Evolutionary conservation across 1,139 yeast genomes (phyloP), one percentile per base, ranked within the genome.

Genomic region (Blastobotrys raffinosifermentans): DNA sequence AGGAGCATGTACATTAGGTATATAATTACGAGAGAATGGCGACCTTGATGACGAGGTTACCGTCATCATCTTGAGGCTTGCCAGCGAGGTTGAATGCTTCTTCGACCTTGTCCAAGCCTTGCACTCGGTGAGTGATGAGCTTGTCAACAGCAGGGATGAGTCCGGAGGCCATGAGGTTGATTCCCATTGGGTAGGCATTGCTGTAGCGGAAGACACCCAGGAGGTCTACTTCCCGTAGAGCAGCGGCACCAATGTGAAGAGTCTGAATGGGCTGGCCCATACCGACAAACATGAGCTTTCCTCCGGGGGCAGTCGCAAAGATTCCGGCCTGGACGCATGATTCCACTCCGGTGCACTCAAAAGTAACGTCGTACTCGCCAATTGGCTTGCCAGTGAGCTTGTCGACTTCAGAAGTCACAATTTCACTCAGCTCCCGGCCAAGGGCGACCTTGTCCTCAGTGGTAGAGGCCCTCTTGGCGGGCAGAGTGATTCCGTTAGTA

Each of bases 341-440:
- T 32, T 53, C 56, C 15, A 55, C 58, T 15, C 60, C 60, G 4
- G 60, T 55, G 44, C 60, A 55, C 35, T 55, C 60, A 33, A 50
- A 53, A 2, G 55, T 49, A 32, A 69, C 62, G 34, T 70, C 67
- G 30, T 78, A 70, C 26, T 82, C 79, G 11, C 46, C 49, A 15
- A 43, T 32, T 10, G 37, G 29, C 19, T 38, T 20, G 8, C 38
- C 19, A 10, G 49, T 35, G 16, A 54, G 40, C 6, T 39, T 49
- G 17, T 45, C 46, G 14, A 54, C 46, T 7, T 40, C 36, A 13
- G 31, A 35, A 11, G 40, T 45, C 15, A 57, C 51, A 29, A 40
- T 37, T 6, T 8, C 27, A n/a, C 14, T 14, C 15, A 8, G 27
- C 14, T 6, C 27, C 11, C 15, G 13, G 27, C 27, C 27, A 25